Conservation (phyloP, 805 yeast species). For the Nakazawaea holstii region DNA sequence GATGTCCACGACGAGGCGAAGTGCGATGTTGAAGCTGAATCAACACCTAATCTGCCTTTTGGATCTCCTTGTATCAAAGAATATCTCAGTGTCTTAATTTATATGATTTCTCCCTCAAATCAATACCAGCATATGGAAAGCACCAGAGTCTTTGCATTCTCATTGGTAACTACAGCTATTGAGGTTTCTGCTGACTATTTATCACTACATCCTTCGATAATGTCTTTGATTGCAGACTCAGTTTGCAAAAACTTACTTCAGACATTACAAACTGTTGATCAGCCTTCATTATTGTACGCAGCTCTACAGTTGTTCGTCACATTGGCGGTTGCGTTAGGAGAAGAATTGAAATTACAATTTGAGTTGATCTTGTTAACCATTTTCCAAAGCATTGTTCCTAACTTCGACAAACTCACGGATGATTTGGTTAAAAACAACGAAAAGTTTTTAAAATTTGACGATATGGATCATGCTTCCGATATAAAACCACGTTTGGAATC, state of each 20-base stretch:
- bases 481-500: constrained; percentile 21
- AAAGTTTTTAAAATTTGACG: constrained; percentile 24
- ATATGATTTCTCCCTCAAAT: constrained; percentile 77
- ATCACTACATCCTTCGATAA: constrained; percentile 55
- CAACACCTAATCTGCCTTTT: constrained; percentile 37
- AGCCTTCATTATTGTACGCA: constrained; percentile 65
- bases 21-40: not conserved
- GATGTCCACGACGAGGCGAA: not conserved
- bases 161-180: constrained; percentile 68
- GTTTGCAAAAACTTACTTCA: constrained; percentile 83
- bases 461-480: constrained; percentile 20
- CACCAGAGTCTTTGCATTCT: constrained; percentile 77
- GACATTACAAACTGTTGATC: constrained; percentile 69
- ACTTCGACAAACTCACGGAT: constrained; percentile 19
- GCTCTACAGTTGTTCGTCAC: constrained; percentile 74
- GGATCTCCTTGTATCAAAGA: constrained; percentile 76
- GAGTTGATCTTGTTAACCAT: constrained; percentile 66
- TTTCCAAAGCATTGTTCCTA: constrained; percentile 36
- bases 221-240: constrained; percentile 68
- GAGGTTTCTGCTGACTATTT: constrained; percentile 74
- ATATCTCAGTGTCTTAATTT: constrained; percentile 66
- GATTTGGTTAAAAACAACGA: constrained; percentile 23
- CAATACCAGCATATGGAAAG: constrained; percentile 83
- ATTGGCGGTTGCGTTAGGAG: constrained; percentile 60
- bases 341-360: constrained; percentile 68